Evolutionary conservation across 2,329 filamentous ascomycete species (phyloP), one percentile per base, ranked within the genome.

Genomic region (Ilyonectria destructans): DNA sequence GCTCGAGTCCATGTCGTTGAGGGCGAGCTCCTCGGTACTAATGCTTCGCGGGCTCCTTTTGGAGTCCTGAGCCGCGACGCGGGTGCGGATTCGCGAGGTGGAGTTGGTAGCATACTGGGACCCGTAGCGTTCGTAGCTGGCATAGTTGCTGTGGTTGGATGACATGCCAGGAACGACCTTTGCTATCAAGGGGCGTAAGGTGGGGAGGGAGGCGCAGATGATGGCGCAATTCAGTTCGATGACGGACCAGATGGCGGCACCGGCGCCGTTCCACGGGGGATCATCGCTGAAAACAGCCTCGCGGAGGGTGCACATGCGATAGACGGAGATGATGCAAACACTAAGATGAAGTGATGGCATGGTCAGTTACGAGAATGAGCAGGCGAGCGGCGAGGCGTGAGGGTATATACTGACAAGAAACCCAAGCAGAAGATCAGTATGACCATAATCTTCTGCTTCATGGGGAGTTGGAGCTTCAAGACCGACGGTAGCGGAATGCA

Each of bases 311-410:
- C 77, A 76, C 43, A 80, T 71, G 67, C 79, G 78, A 59, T 77
- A 74, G 58, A 79, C 69, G 23, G 79, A 80, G 45, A 80, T 76
- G 52, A 79, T 74, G 64, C 78, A 78, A 13, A 78, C 75, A 63
- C 79, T 80, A 23, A 21, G 4, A n/a, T 26, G 3, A 13, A 56
- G 31, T 35, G 31, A 6, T 6, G 5, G 5, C 5, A 35, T 35
- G 33, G 33, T 35, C 5, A 35, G 5, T 35, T 4, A 35, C 33
- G 5, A 35, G 33, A 35, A 35, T 6, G 5, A 35, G 5, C 33
- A 35, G 33, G 33, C 3, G 33, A 35, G 33, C 35, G 35, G 35
- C 2, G 35, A 54, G 15, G 23, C 4, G 48, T 43, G 6, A 19
- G 2, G 52, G 49, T 29, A 21, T 35, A 4, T 15, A 76, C 75